Percentiles rank a stretch among this genome's conserved stretches.
Conservation (phyloP, 148 eudicot species). For the Rhododendron ferrugineum region DNA sequence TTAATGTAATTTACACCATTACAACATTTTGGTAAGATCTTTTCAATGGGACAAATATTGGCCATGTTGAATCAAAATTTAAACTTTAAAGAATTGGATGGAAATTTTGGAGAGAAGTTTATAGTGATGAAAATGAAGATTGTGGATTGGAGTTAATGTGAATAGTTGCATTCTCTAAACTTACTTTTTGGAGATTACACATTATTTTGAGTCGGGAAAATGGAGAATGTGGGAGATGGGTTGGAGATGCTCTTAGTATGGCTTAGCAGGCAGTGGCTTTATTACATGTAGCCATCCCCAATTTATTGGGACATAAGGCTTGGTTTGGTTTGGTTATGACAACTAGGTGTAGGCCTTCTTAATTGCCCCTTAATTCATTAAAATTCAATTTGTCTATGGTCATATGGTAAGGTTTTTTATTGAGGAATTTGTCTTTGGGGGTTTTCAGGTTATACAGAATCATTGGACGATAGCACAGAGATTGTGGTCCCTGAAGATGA, state of each 20-base stretch:
- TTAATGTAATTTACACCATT: too few relatives aligned
- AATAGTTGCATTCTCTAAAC: neutral
- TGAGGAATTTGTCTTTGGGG: neutral
- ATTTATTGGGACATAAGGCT: too few relatives aligned
- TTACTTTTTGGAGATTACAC: neutral
- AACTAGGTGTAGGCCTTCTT: neutral
- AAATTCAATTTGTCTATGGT: neutral
- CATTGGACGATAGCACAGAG: slow-evolving; percentile 59
- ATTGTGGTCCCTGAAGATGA: slow-evolving; percentile 85
- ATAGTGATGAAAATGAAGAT: neutral
- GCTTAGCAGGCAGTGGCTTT: neutral
- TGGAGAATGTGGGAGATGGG: neutral
- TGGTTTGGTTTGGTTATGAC: neutral
- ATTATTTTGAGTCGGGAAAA: neutral
- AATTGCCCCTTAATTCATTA: neutral
- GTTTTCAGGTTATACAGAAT: slow-evolving; percentile 72
- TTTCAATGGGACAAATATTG: neutral
- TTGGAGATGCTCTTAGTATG: neutral
- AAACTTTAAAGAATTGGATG: neutral
- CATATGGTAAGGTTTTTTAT: slow-evolving; percentile 1
- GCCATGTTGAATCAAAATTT: neutral
- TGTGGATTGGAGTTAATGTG: neutral
- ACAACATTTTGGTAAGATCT: neutral
- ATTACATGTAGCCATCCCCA: too few relatives aligned
- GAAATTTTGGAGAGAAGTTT: neutral